Conservation (phyloP, 768 basidiomycete genomes). For the Mrakia blollopis region DNA sequence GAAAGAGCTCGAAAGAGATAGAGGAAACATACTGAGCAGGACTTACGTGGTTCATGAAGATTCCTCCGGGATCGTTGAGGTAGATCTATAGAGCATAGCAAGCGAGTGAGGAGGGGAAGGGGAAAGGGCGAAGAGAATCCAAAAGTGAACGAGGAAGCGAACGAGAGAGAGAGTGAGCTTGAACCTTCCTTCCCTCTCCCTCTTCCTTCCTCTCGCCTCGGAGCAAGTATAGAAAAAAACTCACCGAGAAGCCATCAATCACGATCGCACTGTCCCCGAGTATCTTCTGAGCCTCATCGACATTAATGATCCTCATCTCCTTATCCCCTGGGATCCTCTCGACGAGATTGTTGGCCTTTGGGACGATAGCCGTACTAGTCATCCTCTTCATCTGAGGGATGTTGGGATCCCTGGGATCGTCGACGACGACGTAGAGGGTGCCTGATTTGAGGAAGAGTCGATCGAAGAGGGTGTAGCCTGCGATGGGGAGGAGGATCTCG, state of each 20-base stretch:
- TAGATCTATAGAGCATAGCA: background rate
- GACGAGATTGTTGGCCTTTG: background rate
- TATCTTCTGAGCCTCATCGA: background rate
- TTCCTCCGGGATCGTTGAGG: background rate
- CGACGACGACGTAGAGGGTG: background rate
- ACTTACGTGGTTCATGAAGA: slow-evolving; percentile 1
- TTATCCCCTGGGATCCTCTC: background rate
- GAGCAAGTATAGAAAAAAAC: background rate
- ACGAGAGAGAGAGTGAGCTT: background rate
- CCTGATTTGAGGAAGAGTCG: background rate
- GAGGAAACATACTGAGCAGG: background rate
- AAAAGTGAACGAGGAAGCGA: background rate
- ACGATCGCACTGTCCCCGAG: background rate
- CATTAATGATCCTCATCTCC: background rate
- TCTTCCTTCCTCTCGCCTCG: background rate
- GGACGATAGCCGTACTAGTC: background rate
- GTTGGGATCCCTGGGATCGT: background rate
- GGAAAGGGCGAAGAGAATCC: background rate
- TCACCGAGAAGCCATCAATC: background rate
- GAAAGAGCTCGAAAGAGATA: background rate
- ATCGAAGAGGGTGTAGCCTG: background rate
- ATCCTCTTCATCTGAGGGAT: background rate
- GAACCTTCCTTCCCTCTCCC: background rate
- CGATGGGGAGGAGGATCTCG: background rate
- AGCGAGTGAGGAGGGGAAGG: too few relatives aligned